Percentiles rank a stretch among this genome's conserved stretches.
phyloP scores from a whole-genome alignment of 2,329 filamentous ascomycete species.

The Verticillium tricorpus region DNA sequence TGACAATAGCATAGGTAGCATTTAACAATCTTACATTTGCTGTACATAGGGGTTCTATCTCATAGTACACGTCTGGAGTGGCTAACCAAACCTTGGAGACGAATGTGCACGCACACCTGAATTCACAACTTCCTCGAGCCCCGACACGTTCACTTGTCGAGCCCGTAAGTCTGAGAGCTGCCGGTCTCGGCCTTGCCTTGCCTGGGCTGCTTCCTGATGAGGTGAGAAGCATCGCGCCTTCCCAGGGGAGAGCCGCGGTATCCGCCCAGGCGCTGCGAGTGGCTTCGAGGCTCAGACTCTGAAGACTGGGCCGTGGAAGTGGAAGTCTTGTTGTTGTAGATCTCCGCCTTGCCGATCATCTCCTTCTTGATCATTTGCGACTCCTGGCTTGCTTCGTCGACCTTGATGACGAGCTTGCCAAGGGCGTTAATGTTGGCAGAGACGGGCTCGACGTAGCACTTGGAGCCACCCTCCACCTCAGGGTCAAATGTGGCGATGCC shows the following conservation, averaged over 20 bases:
- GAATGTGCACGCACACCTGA: background rate
- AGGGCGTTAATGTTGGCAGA: conserved; percentile 42
- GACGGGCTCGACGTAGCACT: conserved; percentile 44
- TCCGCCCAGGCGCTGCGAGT: background rate
- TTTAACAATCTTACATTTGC: conserved; percentile 1
- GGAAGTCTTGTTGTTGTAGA: conserved; percentile 21
- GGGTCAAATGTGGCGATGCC: conserved; percentile 41
- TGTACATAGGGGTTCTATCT: conserved; percentile 3
- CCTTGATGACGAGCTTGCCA: conserved; percentile 42
- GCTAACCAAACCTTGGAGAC: background rate
- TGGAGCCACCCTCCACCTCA: conserved; percentile 45
- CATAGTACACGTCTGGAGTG: background rate
- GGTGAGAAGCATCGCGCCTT: background rate
- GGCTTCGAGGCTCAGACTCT: background rate
- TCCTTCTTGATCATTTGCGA: conserved; percentile 43
- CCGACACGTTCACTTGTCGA: background rate
- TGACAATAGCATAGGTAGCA: background rate
- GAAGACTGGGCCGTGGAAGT: background rate
- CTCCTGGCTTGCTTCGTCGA: conserved; percentile 34
- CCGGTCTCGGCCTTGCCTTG: background rate
- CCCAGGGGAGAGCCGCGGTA: background rate
- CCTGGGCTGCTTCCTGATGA: background rate
- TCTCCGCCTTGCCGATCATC: conserved; percentile 27
- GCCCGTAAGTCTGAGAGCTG: conserved; percentile 1
- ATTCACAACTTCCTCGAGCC: background rate